A percentile compares a stretch with the other conserved stretches of the same genome.
These are phyloP conservation scores for Aspergillus quadrilineatus DNA, from an alignment of 2,329 filamentous ascomycete genomes.

Conservation along the genomic window DNA sequence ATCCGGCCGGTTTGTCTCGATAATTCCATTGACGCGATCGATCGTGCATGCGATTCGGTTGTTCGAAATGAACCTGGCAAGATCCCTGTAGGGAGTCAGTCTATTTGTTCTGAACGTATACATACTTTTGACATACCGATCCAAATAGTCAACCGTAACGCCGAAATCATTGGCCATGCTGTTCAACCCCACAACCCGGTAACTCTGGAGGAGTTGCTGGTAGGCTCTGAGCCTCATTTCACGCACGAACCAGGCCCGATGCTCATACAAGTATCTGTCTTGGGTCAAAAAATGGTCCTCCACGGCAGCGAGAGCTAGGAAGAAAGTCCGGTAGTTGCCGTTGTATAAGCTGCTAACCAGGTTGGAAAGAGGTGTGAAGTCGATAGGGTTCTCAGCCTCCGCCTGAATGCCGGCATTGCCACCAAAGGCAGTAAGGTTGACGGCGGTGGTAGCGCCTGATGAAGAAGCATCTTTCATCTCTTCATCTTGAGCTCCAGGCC, in stretches of 20 bases:
- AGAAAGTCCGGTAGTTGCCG: constrained; percentile 92
- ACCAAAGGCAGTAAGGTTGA: constrained; percentile 86
- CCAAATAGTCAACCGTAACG: constrained; percentile 92
- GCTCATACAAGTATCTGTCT: constrained; percentile 93
- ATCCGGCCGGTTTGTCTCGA: constrained; percentile 95
- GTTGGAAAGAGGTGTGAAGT: constrained; percentile 84
- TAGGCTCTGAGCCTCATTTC: constrained; percentile 98
- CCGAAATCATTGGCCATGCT: constrained; percentile 98
- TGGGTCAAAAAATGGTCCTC: constrained; percentile 93
- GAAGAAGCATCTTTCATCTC: constrained; percentile 66
- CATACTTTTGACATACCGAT: constrained; percentile 63
- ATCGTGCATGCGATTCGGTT: constrained; percentile 96
- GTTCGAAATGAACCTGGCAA: constrained; percentile 94
- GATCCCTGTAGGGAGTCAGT: constrained; percentile 61
- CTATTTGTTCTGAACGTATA: not conserved
- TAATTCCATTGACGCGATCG: constrained; percentile 92
- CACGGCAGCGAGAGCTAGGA: constrained; percentile 81
- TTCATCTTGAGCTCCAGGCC: constrained; percentile 73
- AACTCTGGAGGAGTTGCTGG: constrained; percentile 94
- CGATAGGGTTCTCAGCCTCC: constrained; percentile 76
- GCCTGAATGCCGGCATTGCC: constrained; percentile 63
- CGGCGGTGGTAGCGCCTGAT: constrained; percentile 62
- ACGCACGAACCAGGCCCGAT: constrained; percentile 94
- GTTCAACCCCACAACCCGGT: constrained; percentile 91
- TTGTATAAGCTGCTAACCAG: constrained; percentile 90